These are phyloP conservation scores for Ilex aquifolium DNA, from an alignment of 257 asterid species.

Conservation along the genomic window DNA sequence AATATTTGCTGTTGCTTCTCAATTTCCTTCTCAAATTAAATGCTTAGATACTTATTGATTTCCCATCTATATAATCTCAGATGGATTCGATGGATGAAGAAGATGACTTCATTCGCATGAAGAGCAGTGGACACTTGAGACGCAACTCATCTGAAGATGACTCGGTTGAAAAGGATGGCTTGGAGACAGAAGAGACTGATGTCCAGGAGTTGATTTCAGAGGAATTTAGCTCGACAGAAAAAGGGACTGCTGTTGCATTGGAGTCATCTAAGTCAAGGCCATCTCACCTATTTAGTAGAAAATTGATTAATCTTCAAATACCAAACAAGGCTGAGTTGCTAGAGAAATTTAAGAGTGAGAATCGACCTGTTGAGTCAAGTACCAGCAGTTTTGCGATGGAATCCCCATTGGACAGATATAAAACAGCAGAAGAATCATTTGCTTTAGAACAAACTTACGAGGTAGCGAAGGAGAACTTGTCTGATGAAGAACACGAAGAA, in stretches of 20 bases:
- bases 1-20: constrained; percentile 1
- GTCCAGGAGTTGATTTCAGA: constrained; percentile 13
- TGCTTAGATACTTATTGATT: constrained; percentile 13
- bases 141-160: constrained; percentile 69
- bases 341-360: constrained; percentile 29
- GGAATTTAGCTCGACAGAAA: constrained; percentile 21
- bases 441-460: constrained; percentile 4
- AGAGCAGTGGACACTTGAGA: constrained; percentile 32
- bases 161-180: constrained; percentile 26
- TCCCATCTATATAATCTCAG: constrained; percentile 25
- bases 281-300: constrained; percentile 19
- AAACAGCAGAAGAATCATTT: constrained; percentile 28
- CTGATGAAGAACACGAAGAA: constrained; percentile 17
- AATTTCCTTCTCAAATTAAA: background rate
- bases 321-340: constrained; percentile 47
- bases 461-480: background rate
- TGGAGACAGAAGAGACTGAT: constrained; percentile 29
- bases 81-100: constrained; percentile 62
- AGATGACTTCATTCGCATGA: constrained; percentile 36
- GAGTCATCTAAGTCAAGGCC: constrained; percentile 19
- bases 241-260: constrained; percentile 12
- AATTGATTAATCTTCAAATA: constrained; percentile 44
- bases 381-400: constrained; percentile 17
- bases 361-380: constrained; percentile 15
- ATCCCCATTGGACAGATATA: constrained; percentile 33